phyloP scores from a whole-genome alignment of 768 basidiomycete genomes.

The Serendipita sp. region DNA sequence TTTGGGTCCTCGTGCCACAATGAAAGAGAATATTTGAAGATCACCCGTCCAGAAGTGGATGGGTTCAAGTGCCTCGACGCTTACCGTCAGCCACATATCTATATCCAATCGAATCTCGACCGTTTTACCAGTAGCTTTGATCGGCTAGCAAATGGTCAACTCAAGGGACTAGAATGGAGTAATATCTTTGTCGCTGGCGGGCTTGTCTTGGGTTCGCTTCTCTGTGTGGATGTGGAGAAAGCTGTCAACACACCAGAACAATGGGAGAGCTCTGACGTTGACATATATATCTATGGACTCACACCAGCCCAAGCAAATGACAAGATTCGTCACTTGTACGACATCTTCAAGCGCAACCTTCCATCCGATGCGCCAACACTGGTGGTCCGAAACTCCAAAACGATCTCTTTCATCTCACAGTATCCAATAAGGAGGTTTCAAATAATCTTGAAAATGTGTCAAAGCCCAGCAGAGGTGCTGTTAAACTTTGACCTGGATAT shows the following conservation, averaged over 20 bases:
- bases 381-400: slow-evolving; percentile 10
- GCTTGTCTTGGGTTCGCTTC: slow-evolving; percentile 8
- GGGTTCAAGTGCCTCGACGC: slow-evolving; percentile 6
- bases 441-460: slow-evolving; percentile 8
- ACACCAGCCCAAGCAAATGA: slow-evolving; percentile 3
- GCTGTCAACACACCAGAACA: slow-evolving; percentile 4
- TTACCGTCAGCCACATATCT: neutral
- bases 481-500: slow-evolving; percentile 12
- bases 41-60: neutral
- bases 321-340: slow-evolving; percentile 9
- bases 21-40: neutral
- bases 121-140: slow-evolving; percentile 5
- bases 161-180: slow-evolving; percentile 10
- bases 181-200: slow-evolving; percentile 12
- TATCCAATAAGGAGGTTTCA: slow-evolving; percentile 7
- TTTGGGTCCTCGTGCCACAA: neutral
- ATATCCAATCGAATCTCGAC: slow-evolving; percentile 1
- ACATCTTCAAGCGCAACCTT: slow-evolving; percentile 9
- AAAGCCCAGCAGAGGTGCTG: slow-evolving; percentile 7
- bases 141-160: slow-evolving; percentile 3
- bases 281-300: slow-evolving; percentile 10
- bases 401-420: slow-evolving; percentile 8
- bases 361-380: slow-evolving; percentile 1
- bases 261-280: slow-evolving; percentile 10
- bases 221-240: neutral